phyloP scores from a whole-genome alignment of 148 eudicot genomes.

The Agrostemma githago region DNA sequence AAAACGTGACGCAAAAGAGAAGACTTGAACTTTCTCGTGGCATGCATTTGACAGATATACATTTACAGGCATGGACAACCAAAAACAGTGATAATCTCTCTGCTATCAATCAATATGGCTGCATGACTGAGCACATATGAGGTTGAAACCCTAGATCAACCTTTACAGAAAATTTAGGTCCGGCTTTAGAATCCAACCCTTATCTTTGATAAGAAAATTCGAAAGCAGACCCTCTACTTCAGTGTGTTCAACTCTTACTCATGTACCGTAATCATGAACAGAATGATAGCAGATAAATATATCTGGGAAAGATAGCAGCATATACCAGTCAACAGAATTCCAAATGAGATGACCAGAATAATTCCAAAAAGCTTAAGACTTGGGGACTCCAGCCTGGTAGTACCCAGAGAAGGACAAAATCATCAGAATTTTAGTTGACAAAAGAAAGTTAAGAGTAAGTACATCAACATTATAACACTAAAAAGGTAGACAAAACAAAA shows the following conservation, averaged over 20 bases:
- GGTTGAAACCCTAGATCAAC: background rate
- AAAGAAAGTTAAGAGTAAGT: background rate
- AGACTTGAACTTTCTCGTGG: conserved; percentile 3
- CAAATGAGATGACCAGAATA: conserved; percentile 74
- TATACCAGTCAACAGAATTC: conserved; percentile 83
- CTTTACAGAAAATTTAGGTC: background rate
- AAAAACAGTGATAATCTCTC: conserved; percentile 2
- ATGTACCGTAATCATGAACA: background rate
- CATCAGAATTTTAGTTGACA: background rate
- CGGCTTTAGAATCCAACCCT: background rate
- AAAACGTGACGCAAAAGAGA: conserved; percentile 5
- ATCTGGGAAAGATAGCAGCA: background rate
- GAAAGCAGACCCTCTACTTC: background rate
- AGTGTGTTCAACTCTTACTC: background rate
- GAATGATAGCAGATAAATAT: conserved; percentile 9
- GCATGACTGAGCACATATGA: no score
- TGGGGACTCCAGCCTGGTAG: conserved; percentile 83
- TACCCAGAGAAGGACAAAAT: conserved; percentile 4
- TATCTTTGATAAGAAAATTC: background rate
- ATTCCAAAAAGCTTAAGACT: conserved; percentile 84
- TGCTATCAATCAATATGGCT: background rate
- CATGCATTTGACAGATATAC: background rate
- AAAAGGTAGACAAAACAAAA: conserved; percentile 6
- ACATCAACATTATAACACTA: background rate
- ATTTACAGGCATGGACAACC: background rate